Evolutionary conservation across 768 basidiomycete genomes (phyloP).

Genomic region (Suillus subaureus): DNA sequence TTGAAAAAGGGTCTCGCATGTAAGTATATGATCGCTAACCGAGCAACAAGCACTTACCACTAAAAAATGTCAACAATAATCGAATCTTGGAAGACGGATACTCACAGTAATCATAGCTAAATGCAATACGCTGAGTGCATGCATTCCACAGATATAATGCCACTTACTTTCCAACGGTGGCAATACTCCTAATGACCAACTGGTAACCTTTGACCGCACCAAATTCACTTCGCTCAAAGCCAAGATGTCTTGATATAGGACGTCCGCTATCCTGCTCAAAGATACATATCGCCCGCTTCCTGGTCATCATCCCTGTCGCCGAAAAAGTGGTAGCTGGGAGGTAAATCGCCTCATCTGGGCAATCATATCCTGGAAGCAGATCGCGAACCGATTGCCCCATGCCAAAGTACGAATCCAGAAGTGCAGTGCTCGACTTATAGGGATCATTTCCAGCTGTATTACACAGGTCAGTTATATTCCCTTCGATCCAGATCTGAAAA

Average conservation of each 20-base stretch:
- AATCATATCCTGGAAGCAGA: conserved; percentile 66
- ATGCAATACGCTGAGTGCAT: conserved; percentile 2
- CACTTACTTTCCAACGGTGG: conserved; percentile 66
- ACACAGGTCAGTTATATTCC: conserved; percentile 4
- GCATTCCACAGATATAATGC: background rate
- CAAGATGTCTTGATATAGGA: conserved; percentile 60
- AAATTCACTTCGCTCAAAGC: conserved; percentile 54
- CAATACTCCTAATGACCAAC: conserved; percentile 55
- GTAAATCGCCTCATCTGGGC: conserved; percentile 60
- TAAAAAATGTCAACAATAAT: conserved; percentile 12
- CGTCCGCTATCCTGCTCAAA: conserved; percentile 64
- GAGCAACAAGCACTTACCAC: conserved; percentile 29
- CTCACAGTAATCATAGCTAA: conserved; percentile 58
- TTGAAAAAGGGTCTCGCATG: conserved; percentile 16
- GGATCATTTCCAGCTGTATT: conserved; percentile 59
- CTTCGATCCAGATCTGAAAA: background rate
- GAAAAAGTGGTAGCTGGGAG: conserved; percentile 58
- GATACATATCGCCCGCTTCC: conserved; percentile 59
- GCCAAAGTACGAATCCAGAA: conserved; percentile 65
- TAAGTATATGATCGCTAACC: background rate
- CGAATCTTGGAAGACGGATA: conserved; percentile 14
- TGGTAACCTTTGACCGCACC: conserved; percentile 64
- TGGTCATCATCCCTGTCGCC: conserved; percentile 42
- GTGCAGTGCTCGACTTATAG: conserved; percentile 59
- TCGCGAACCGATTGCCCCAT: conserved; percentile 60